Conservation (phyloP, 495 filamentous ascomycete species). For the Wilcoxina mikolae region DNA sequence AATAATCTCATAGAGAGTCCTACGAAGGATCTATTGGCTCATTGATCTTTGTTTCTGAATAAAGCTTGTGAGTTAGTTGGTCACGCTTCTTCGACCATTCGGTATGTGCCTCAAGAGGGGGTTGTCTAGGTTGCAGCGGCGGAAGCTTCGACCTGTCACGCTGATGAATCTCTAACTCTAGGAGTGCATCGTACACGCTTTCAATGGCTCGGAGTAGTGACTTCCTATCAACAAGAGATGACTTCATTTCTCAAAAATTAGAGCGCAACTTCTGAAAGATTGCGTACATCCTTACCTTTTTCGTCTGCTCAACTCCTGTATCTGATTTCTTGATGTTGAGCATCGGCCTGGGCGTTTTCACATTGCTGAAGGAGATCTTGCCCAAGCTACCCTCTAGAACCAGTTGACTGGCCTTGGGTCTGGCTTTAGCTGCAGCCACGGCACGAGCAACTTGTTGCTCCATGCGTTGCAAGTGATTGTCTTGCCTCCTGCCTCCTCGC, state of each 20-base stretch:
- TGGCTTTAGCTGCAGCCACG: slow-evolving; percentile 88
- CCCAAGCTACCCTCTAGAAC: slow-evolving; percentile 95
- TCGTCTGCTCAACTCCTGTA: slow-evolving; percentile 39
- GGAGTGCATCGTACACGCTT: slow-evolving; percentile 65
- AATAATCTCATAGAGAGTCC: slow-evolving; percentile 31
- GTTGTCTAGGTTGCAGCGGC: slow-evolving; percentile 28
- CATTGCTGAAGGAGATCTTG: slow-evolving; percentile 98
- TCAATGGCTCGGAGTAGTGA: slow-evolving; percentile 72
- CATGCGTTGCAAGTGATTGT: slow-evolving; percentile 98
- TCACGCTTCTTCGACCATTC: slow-evolving; percentile 60
- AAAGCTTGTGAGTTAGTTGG: slow-evolving; percentile 62
- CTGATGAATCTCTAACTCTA: slow-evolving; percentile 88
- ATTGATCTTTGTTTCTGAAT: slow-evolving; percentile 73
- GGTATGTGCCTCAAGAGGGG: slow-evolving; percentile 41
- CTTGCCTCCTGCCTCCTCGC: slow-evolving; percentile 43
- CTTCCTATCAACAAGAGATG: slow-evolving; percentile 48
- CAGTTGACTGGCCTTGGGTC: slow-evolving; percentile 96
- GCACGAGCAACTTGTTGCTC: slow-evolving; percentile 96
- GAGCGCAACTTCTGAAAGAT: not conserved
- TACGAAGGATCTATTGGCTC: slow-evolving; percentile 55
- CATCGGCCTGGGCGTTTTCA: slow-evolving; percentile 85
- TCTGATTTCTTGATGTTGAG: slow-evolving; percentile 91
- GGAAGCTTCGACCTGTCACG: slow-evolving; percentile 52
- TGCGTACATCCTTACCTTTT: slow-evolving; percentile 14
- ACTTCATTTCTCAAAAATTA: no score